phyloP scores from a whole-genome alignment of 129 eudicot species.

The Daucus carota region DNA sequence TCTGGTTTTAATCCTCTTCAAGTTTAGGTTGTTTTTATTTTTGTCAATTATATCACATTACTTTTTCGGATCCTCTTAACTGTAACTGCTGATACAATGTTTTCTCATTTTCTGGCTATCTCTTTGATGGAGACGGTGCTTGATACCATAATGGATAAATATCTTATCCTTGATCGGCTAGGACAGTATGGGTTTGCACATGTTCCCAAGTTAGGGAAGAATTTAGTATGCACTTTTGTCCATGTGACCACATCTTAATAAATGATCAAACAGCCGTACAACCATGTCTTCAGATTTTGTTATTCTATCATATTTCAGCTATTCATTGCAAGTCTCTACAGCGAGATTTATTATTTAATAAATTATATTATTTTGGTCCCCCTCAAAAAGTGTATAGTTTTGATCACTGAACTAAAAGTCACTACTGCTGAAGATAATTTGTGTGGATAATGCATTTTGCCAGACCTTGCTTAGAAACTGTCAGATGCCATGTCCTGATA shows the following conservation, averaged over 20 bases:
- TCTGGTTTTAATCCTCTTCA: neutral
- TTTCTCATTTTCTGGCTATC: conserved; percentile 2
- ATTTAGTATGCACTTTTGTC: conserved; percentile 20
- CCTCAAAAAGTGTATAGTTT: neutral
- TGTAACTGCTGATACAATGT: neutral
- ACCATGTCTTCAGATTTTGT: neutral
- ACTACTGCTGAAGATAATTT: neutral
- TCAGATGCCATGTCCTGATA: conserved; percentile 1
- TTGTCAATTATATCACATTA: neutral
- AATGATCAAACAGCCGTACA: neutral
- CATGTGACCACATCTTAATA: conserved; percentile 11
- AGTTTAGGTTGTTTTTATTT: neutral
- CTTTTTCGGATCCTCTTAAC: neutral
- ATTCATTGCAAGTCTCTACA: neutral
- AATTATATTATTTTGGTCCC: neutral
- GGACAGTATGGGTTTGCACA: conserved; percentile 49
- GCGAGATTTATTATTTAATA: neutral
- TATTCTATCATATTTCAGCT: neutral
- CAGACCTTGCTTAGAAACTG: neutral
- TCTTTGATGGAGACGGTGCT: conserved; percentile 12
- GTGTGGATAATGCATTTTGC: neutral
- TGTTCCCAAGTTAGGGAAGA: conserved; percentile 32
- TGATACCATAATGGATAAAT: conserved; percentile 13
- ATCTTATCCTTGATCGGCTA: conserved; percentile 35
- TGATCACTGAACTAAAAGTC: neutral